These are phyloP conservation scores for Solanum hybrid DNA, from an alignment of 305 asterid genomes.

Conservation along the genomic window DNA sequence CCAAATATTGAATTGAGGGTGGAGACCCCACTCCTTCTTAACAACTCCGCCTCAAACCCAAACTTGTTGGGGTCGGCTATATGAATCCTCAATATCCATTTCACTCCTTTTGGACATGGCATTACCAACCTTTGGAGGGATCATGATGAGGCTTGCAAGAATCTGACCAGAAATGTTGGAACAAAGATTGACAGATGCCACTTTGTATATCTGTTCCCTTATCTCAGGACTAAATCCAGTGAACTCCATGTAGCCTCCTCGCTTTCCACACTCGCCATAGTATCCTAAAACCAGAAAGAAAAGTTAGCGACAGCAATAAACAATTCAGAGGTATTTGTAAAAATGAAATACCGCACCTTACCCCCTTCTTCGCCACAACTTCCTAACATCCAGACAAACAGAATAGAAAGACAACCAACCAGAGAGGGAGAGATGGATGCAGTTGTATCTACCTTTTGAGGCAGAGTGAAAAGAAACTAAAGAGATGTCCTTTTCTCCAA, in stretches of 20 bases:
- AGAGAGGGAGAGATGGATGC: not conserved
- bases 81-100: not conserved
- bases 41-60: not conserved
- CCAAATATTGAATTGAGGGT: not conserved
- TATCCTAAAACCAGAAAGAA: constrained; percentile 33
- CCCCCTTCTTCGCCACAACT: not conserved
- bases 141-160: constrained; percentile 95
- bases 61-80: not conserved
- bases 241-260: constrained; percentile 93
- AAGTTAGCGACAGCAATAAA: not conserved
- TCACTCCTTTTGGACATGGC: not conserved
- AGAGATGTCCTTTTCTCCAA: constrained; percentile 69
- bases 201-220: constrained; percentile 84
- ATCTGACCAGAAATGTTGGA: constrained; percentile 95
- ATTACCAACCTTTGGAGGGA: constrained; percentile 66
- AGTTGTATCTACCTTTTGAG: constrained; percentile 50
- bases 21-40: not conserved
- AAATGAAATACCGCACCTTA: not conserved
- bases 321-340: not conserved
- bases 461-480: constrained; percentile 88
- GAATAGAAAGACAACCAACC: not conserved
- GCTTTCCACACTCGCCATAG: constrained; percentile 84
- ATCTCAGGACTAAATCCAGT: constrained; percentile 75
- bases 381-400: not conserved
- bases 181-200: constrained; percentile 88